Percentiles rank a stretch among this genome's conserved stretches.
These are phyloP conservation scores for Limnanthes douglasii DNA, from an alignment of 345 rosid species.

Conservation along the genomic window DNA sequence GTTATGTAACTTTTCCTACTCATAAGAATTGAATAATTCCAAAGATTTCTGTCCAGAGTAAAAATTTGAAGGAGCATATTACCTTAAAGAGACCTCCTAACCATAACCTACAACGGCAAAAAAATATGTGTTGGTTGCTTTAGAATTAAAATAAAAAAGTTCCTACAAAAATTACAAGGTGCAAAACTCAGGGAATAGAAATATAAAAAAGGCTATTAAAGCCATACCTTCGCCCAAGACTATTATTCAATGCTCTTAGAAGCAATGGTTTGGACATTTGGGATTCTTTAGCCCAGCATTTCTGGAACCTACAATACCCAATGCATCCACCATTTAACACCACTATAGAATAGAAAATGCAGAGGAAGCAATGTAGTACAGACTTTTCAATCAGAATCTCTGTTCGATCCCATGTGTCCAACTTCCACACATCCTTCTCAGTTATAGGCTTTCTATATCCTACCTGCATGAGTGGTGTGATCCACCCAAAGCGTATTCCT, in stretches of 20 bases:
- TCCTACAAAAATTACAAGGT: background rate
- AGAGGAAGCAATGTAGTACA: constrained; percentile 7
- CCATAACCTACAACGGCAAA: constrained; percentile 79
- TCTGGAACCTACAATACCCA: constrained; percentile 47
- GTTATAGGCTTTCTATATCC: constrained; percentile 81
- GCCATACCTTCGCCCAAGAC: constrained; percentile 70
- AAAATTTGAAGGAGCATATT: constrained; percentile 7
- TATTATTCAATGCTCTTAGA: constrained; percentile 67
- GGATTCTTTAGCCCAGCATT: constrained; percentile 66
- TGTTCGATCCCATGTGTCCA: constrained; percentile 91
- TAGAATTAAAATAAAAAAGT: constrained; percentile 3
- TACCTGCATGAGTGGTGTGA: constrained; percentile 76
- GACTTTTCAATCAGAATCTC: constrained; percentile 56
- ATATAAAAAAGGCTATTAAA: background rate
- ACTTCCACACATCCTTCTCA: constrained; percentile 88
- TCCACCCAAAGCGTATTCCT: constrained; percentile 80
- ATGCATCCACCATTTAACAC: constrained; percentile 6
- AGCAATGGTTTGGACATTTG: constrained; percentile 65
- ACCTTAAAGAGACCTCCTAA: constrained; percentile 88
- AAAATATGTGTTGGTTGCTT: constrained; percentile 8
- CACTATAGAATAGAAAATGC: constrained; percentile 5
- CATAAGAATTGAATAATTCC: no score
- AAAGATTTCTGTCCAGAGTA: constrained; percentile 9
- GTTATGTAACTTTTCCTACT: no score
- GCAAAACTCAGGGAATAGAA: no score